These are phyloP conservation scores for Rhynchosporium agropyri DNA, from an alignment of 2,329 filamentous ascomycete species.

Conservation along the genomic window DNA sequence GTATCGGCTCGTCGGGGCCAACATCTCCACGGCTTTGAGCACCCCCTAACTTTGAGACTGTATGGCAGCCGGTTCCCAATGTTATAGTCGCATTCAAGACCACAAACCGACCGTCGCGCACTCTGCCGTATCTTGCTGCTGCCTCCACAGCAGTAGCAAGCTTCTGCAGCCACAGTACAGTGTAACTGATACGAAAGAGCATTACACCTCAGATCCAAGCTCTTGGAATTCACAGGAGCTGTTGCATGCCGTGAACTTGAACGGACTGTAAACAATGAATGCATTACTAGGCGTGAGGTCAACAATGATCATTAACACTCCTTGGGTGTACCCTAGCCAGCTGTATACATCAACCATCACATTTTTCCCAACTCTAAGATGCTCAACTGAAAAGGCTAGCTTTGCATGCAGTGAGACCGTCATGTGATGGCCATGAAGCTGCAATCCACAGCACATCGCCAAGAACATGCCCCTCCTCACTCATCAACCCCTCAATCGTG, in stretches of 20 bases:
- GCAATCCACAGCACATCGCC: background rate
- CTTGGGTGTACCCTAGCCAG: too few species aligned
- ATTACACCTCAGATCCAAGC: too few species aligned
- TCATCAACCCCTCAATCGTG: constrained; percentile 8
- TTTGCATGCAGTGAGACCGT: background rate
- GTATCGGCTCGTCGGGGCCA: background rate
- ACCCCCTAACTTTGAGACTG: background rate
- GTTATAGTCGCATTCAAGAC: constrained; percentile 15
- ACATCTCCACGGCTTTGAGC: background rate
- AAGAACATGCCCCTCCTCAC: constrained; percentile 16
- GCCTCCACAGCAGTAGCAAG: background rate
- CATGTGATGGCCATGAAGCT: constrained; percentile 13
- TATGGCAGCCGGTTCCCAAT: background rate
- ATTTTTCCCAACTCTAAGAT: background rate
- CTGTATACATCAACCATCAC: background rate
- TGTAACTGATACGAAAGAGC: too few species aligned
- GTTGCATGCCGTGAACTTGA: too few species aligned
- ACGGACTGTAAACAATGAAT: too few species aligned
- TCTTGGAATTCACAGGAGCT: too few species aligned
- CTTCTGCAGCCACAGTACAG: background rate
- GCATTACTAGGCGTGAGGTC: too few species aligned
- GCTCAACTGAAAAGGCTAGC: background rate
- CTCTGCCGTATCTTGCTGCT: constrained; percentile 86
- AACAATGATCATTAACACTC: too few species aligned
- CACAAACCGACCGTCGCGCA: constrained; percentile 98